These are phyloP conservation scores for Colletotrichum musae DNA, from an alignment of 2,329 filamentous ascomycete species.

Conservation along the genomic window DNA sequence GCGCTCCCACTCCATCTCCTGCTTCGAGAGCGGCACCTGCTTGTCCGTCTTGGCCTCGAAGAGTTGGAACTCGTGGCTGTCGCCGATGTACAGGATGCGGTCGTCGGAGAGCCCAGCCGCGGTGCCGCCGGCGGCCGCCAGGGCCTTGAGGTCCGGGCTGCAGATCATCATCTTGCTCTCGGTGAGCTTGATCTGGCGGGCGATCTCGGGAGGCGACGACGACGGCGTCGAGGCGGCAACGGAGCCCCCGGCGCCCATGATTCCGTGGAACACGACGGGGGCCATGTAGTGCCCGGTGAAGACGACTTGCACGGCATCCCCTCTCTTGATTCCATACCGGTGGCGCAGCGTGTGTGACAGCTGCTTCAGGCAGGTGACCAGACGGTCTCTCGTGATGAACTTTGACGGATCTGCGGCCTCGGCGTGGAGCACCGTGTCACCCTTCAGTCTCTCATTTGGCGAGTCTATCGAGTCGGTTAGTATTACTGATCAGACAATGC, in stretches of 20 bases:
- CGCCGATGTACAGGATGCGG: conserved; percentile 45
- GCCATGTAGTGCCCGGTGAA: conserved; percentile 70
- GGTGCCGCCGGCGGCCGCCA: conserved; percentile 63
- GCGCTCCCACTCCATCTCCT: conserved; percentile 64
- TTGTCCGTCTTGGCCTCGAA: conserved; percentile 48
- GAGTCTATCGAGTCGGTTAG: conserved; percentile 1
- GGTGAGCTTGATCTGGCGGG: conserved; percentile 59
- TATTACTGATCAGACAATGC: background rate
- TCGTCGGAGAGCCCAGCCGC: conserved; percentile 58
- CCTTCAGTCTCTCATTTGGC: conserved; percentile 45
- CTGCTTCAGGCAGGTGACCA: conserved; percentile 63
- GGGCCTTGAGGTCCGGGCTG: conserved; percentile 61
- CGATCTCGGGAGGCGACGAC: conserved; percentile 65
- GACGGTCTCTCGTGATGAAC: conserved; percentile 65
- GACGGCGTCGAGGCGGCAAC: conserved; percentile 69
- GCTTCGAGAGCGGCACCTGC: conserved; percentile 50
- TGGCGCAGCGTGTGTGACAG: conserved; percentile 69
- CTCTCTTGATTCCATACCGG: conserved; percentile 62
- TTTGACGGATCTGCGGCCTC: conserved; percentile 70
- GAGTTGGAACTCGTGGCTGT: conserved; percentile 43
- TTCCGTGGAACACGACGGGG: conserved; percentile 67
- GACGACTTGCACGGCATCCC: conserved; percentile 69
- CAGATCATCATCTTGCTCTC: conserved; percentile 58
- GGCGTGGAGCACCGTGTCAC: conserved; percentile 68
- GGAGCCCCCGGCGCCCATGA: conserved; percentile 72